Evolutionary conservation across 352 stramenopile species (phyloP).

Genomic region (Elongisporangium anandrum): DNA sequence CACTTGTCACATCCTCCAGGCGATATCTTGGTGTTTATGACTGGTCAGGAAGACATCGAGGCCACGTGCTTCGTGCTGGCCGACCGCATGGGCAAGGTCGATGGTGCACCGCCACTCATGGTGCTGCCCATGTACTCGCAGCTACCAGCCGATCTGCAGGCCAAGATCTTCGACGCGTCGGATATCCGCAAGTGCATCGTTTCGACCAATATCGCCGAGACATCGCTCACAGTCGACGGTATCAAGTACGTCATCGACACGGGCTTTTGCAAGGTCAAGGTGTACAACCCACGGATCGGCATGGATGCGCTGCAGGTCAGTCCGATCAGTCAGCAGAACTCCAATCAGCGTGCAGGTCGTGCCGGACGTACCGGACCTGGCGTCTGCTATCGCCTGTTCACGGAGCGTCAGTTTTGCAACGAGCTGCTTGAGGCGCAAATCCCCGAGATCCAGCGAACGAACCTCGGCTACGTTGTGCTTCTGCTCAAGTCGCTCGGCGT

Average conservation of each 20-base stretch:
- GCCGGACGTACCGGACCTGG: slow-evolving; percentile 89
- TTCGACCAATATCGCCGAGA: slow-evolving; percentile 98
- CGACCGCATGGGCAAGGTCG: slow-evolving; percentile 94
- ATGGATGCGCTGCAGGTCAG: slow-evolving; percentile 97
- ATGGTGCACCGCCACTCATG: slow-evolving; percentile 92
- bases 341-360: slow-evolving; percentile 95
- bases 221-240: slow-evolving; percentile 93
- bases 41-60: slow-evolving; percentile 99
- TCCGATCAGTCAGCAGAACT: slow-evolving; percentile 96
- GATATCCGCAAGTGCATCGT: slow-evolving; percentile 96
- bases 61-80: slow-evolving; percentile 92
- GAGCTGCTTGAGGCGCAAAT: slow-evolving; percentile 98
- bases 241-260: slow-evolving; percentile 98
- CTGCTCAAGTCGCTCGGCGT: slow-evolving; percentile 98
- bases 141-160: slow-evolving; percentile 96
- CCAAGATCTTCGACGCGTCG: slow-evolving; percentile 97
- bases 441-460: slow-evolving; percentile 97
- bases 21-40: slow-evolving; percentile 99
- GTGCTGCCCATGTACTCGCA: slow-evolving; percentile 99
- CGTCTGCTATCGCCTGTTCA: slow-evolving; percentile 96
- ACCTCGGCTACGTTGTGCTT: slow-evolving; percentile 96
- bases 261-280: slow-evolving; percentile 98
- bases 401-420: slow-evolving; percentile 95
- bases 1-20: slow-evolving; percentile 96
- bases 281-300: slow-evolving; percentile 99